phyloP scores from a whole-genome alignment of 2,329 filamentous ascomycete genomes.

The Verticillium nonalfalfae region DNA sequence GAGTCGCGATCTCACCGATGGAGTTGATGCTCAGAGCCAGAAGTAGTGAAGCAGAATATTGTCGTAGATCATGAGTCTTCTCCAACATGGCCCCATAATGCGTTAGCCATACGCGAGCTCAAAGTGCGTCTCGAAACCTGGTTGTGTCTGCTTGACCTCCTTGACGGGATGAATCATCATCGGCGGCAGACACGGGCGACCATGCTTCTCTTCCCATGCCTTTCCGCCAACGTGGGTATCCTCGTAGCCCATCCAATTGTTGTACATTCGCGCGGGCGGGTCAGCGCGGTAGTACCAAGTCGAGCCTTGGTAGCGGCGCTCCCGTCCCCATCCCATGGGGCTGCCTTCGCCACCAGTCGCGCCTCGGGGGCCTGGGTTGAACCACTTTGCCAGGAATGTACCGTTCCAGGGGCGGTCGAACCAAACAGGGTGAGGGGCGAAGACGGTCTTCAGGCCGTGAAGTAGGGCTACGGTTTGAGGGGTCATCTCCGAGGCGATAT shows the following conservation, averaged over 20 bases:
- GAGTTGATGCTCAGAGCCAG: neutral
- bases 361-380: conserved; percentile 52
- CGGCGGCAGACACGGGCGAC: conserved; percentile 51
- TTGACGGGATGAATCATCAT: conserved; percentile 56
- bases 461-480: conserved; percentile 66
- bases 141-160: conserved; percentile 44
- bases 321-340: conserved; percentile 53
- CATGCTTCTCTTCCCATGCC: conserved; percentile 49
- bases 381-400: conserved; percentile 47
- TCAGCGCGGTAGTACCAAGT: conserved; percentile 57
- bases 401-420: conserved; percentile 68
- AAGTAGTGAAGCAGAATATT: neutral
- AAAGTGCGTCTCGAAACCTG: conserved; percentile 31
- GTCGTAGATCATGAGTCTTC: conserved; percentile 4
- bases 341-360: conserved; percentile 47
- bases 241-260: conserved; percentile 57
- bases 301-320: conserved; percentile 49
- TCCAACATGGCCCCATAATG: conserved; percentile 2
- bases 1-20: neutral
- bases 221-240: conserved; percentile 48
- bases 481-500: conserved; percentile 77
- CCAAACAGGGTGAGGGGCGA: conserved; percentile 72
- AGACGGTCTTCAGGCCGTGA: conserved; percentile 74
- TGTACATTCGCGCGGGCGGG: conserved; percentile 51
- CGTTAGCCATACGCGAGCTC: conserved; percentile 29